Base-by-base conservation (phyloP, 192 early-diverging fungal species). In the Coemansia sp. region DNA sequence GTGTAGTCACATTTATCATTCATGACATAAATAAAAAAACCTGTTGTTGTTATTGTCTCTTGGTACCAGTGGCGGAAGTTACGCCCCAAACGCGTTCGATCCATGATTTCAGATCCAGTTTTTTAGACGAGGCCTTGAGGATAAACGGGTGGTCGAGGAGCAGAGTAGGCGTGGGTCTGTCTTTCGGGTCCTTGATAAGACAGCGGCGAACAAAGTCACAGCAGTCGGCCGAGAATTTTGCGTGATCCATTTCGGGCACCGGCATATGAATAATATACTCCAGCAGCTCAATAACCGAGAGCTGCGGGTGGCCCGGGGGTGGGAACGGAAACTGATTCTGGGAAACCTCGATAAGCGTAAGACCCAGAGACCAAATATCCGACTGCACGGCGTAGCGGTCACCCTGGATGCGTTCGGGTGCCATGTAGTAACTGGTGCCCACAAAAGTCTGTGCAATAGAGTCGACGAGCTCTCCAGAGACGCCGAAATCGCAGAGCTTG, bases 401-500 rank as follows among this genome's bases (percentile, higher is more conserved):
- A 58, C 93, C 93, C 76, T 93, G 89, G 66, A 99, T 98, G 33
- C 97, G 86, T 69, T 99, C 97, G 42, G 97, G 97, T 42, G 95
- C 90, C 91, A 99, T 93, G 60, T 99, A 99, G 56, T 90, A 92
- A 68, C 90, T 90, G 15, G 98, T 99, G 18, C 98, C 98, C 0
- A 93, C 90, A 85, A 99, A 99, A 2, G 95, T 98, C 57, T 91
- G 85, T 5, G 93, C 98, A 22, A 90, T 68, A 10, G 93, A 93
- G 54, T 96, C 88, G 42, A 92, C 87, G 32, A 95, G 68, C 72
- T 97, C 87, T 9, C 93, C 92, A 8, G 90, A 92, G 6, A 99
- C 98, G 26, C 96, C 96, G 81, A 99, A 96, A 74, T 99, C 96
- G 53, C 92, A 95, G 26, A 99, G 85, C 66, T 99, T 99, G 64